Percentiles rank a stretch among this genome's conserved stretches.
Evolutionary conservation across 1,139 yeast species (phyloP).

Genomic region (Diutina ranongensis): DNA sequence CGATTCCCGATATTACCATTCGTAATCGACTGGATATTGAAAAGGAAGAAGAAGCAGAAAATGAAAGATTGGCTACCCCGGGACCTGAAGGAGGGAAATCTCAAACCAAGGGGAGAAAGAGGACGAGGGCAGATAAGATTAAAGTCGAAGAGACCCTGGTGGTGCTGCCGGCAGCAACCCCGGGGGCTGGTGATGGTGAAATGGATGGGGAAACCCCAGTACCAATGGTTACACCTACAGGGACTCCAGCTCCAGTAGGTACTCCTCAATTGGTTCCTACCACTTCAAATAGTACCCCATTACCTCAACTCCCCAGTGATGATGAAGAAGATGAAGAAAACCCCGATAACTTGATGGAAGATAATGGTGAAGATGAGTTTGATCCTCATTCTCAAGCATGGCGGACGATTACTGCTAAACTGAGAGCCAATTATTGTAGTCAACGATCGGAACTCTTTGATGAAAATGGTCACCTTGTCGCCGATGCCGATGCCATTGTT

Average conservation of each 20-base stretch:
- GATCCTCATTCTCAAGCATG: slow-evolving; percentile 45
- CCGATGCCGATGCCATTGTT: slow-evolving; percentile 57
- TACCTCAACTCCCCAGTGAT: slow-evolving; percentile 6
- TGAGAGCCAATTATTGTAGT: slow-evolving; percentile 65
- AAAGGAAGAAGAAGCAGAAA: slow-evolving; percentile 45
- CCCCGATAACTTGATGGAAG: background rate
- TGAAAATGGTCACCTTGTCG: slow-evolving; percentile 42
- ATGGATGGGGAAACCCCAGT: background rate
- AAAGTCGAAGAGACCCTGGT: slow-evolving; percentile 14
- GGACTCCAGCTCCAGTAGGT: background rate
- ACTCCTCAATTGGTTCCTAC: background rate
- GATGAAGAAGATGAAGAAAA: slow-evolving; percentile 6
- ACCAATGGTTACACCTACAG: background rate
- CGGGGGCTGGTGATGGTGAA: background rate
- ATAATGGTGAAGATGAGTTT: slow-evolving; percentile 18
- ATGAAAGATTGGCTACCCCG: slow-evolving; percentile 8
- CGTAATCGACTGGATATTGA: slow-evolving; percentile 81
- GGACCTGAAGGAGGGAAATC: slow-evolving; percentile 16
- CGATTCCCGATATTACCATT: slow-evolving; percentile 80
- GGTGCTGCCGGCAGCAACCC: slow-evolving; percentile 1
- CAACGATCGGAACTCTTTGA: slow-evolving; percentile 57
- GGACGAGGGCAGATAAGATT: slow-evolving; percentile 27
- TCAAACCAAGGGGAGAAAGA: slow-evolving; percentile 31
- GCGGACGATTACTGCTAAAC: slow-evolving; percentile 70
- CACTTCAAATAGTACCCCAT: background rate